phyloP scores from a whole-genome alignment of 805 yeast species.

The Zygosaccharomyces bailii region DNA sequence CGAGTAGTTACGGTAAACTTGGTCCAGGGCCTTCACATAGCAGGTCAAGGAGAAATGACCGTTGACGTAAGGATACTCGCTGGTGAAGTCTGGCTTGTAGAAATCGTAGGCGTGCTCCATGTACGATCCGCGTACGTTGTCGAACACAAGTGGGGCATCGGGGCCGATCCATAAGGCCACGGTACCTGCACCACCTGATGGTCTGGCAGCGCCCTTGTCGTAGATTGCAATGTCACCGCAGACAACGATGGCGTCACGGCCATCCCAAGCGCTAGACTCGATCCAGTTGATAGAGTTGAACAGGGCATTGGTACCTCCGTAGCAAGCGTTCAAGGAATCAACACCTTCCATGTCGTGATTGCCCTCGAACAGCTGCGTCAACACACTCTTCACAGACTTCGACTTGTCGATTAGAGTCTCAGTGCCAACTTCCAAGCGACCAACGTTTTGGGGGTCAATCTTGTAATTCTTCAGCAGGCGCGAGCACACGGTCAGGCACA shows the following conservation, averaged over 20 bases:
- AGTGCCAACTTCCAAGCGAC: slow-evolving; percentile 97
- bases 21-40: slow-evolving; percentile 89
- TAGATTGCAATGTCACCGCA: slow-evolving; percentile 98
- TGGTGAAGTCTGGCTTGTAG: slow-evolving; percentile 94
- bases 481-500: slow-evolving; percentile 83
- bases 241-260: slow-evolving; percentile 94
- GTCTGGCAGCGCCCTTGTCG: slow-evolving; percentile 96
- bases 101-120: slow-evolving; percentile 98
- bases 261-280: slow-evolving; percentile 96
- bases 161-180: slow-evolving; percentile 95
- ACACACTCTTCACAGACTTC: slow-evolving; percentile 90
- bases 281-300: slow-evolving; percentile 94
- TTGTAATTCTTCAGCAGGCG: slow-evolving; percentile 74
- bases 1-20: slow-evolving; percentile 78
- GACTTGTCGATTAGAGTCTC: slow-evolving; percentile 96
- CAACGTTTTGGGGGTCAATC: slow-evolving; percentile 76
- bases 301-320: slow-evolving; percentile 96
- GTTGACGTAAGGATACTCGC: slow-evolving; percentile 95
- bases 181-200: slow-evolving; percentile 99
- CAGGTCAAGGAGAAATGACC: slow-evolving; percentile 94
- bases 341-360: slow-evolving; percentile 93
- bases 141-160: slow-evolving; percentile 94
- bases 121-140: slow-evolving; percentile 81
- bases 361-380: slow-evolving; percentile 88
- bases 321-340: slow-evolving; percentile 95